A percentile compares a stretch with the other conserved stretches of the same genome.
phyloP scores from a whole-genome alignment of 495 filamentous ascomycete species.

The Trichoderma gamsii region DNA sequence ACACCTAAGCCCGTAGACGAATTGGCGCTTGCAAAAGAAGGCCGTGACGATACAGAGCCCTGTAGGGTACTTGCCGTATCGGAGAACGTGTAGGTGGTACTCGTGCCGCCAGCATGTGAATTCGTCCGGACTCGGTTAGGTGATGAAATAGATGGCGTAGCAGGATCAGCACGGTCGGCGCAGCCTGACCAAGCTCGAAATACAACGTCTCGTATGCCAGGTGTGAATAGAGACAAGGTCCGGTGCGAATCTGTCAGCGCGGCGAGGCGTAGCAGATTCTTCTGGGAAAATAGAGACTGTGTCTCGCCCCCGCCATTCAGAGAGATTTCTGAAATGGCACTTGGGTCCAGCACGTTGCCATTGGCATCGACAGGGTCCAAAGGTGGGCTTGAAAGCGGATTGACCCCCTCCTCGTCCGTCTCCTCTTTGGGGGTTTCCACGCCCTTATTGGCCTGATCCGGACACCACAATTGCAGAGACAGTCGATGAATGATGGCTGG shows the following conservation, averaged over 20 bases:
- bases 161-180: slow-evolving; percentile 60
- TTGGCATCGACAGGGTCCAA: slow-evolving; percentile 69
- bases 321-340: slow-evolving; percentile 66
- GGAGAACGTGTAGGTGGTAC: slow-evolving; percentile 59
- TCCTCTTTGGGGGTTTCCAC: slow-evolving; percentile 29
- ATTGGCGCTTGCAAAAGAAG: slow-evolving; percentile 41
- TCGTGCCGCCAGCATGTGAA: slow-evolving; percentile 50
- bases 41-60: slow-evolving; percentile 40
- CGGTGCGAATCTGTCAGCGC: slow-evolving; percentile 74
- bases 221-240: slow-evolving; percentile 82
- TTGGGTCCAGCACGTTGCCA: slow-evolving; percentile 68
- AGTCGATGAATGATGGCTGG: slow-evolving; percentile 93
- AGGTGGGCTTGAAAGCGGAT: slow-evolving; percentile 75
- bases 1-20: slow-evolving; percentile 58
- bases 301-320: slow-evolving; percentile 69
- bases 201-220: slow-evolving; percentile 72
- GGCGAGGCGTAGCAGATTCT: slow-evolving; percentile 72
- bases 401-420: slow-evolving; percentile 50
- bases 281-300: slow-evolving; percentile 83
- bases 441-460: slow-evolving; percentile 65
- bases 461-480: slow-evolving; percentile 82
- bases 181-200: slow-evolving; percentile 87
- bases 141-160: slow-evolving; percentile 47
- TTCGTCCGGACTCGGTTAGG: slow-evolving; percentile 52
- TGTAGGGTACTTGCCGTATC: slow-evolving; percentile 45